Conservation (phyloP, 2,329 filamentous ascomycete genomes). For the Colletotrichum salicis region DNA sequence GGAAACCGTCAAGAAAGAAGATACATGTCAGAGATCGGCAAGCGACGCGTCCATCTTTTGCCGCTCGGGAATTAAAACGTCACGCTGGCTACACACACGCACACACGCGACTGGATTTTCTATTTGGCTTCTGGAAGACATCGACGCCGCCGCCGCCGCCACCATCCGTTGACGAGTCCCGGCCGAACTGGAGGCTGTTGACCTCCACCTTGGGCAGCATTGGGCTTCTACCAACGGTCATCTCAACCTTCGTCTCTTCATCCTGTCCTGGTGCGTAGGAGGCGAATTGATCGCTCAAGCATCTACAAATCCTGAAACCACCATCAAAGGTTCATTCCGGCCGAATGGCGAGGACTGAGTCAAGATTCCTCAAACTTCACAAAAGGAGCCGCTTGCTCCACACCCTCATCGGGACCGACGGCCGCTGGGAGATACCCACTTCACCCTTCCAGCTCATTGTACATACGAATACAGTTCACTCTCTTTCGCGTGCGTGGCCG, state of each 20-base stretch:
- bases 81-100: background rate
- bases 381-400: slow-evolving; percentile 14
- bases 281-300: slow-evolving; percentile 23
- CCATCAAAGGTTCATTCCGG: slow-evolving; percentile 32
- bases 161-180: background rate
- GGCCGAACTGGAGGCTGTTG: slow-evolving; percentile 24
- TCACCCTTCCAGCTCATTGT: background rate
- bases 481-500: background rate
- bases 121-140: slow-evolving; percentile 27
- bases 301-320: slow-evolving; percentile 30
- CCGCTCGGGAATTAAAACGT: slow-evolving; percentile 4
- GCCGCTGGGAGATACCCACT: background rate
- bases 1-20: background rate
- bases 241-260: slow-evolving; percentile 32
- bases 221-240: slow-evolving; percentile 17
- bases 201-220: slow-evolving; percentile 35
- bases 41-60: slow-evolving; percentile 4
- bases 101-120: slow-evolving; percentile 5
- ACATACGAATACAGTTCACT: background rate
- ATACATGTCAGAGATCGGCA: background rate
- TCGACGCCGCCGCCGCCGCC: slow-evolving; percentile 9
- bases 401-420: slow-evolving; percentile 28
- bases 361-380: slow-evolving; percentile 22
- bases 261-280: slow-evolving; percentile 4
- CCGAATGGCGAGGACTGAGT: slow-evolving; percentile 22